Percentiles rank a stretch among this genome's conserved stretches.
Conservation (phyloP, 192 early-diverging fungal species). For the Backusella tarrabulga region DNA sequence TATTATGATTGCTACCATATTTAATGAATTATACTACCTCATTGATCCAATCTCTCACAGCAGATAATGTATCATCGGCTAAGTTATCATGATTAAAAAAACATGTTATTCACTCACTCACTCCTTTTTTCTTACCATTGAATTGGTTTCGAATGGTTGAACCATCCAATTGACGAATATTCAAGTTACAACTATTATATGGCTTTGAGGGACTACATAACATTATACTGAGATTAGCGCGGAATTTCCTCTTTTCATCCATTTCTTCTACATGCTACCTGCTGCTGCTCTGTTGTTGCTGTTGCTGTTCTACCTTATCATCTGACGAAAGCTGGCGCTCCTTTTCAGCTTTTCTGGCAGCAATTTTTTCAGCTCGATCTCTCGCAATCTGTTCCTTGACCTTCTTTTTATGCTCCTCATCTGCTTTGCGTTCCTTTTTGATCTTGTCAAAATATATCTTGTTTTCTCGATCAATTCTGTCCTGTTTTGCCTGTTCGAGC, state of each 20-base stretch:
- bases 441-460: conserved; percentile 27
- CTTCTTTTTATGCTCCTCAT: conserved; percentile 25
- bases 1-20: background rate
- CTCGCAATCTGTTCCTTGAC: conserved; percentile 32
- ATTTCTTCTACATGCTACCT: background rate
- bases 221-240: too few relatives aligned
- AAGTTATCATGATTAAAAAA: background rate
- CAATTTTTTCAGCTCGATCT: conserved; percentile 24
- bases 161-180: conserved; percentile 34
- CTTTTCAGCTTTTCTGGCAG: background rate
- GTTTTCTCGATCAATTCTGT: conserved; percentile 17
- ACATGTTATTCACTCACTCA: background rate
- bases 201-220: background rate
- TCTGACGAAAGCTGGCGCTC: background rate
- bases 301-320: background rate
- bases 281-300: background rate
- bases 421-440: conserved; percentile 23
- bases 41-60: conserved; percentile 31
- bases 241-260: too few relatives aligned
- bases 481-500: conserved; percentile 12
- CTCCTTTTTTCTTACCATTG: conserved; percentile 11
- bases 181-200: conserved; percentile 17
- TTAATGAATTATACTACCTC: background rate
- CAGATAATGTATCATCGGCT: conserved; percentile 22
- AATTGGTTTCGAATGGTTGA: conserved; percentile 20